Conservation (phyloP, 345 rosid genomes). For the Heritiera fomes region DNA sequence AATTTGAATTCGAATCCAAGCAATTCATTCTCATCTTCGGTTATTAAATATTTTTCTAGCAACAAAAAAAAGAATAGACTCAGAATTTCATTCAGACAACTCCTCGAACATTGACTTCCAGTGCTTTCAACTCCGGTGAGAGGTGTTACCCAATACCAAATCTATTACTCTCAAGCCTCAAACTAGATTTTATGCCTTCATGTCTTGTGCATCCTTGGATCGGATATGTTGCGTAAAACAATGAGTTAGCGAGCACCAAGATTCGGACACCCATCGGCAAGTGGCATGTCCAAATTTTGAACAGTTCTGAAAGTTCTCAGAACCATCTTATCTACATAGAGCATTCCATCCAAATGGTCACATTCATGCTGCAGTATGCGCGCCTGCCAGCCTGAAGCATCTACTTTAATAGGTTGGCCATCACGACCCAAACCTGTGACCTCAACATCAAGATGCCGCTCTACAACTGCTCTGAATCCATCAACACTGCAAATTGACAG, state of each 20-base stretch:
- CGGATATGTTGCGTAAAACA: neutral
- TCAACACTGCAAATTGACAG: constrained; percentile 48
- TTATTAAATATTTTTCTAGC: no score
- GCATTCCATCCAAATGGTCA: constrained; percentile 85
- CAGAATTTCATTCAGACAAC: neutral
- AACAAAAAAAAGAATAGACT: neutral
- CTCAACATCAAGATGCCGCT: constrained; percentile 77
- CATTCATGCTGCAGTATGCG: constrained; percentile 91
- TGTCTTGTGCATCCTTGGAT: neutral
- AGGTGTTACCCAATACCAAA: neutral
- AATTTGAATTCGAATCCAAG: no score
- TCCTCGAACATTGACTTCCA: neutral
- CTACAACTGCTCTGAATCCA: constrained; percentile 86
- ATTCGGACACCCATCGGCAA: constrained; percentile 78
- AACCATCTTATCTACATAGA: constrained; percentile 84
- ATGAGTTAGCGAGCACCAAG: constrained; percentile 48
- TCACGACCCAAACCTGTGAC: constrained; percentile 70
- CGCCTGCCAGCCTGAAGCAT: constrained; percentile 94
- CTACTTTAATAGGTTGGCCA: constrained; percentile 60
- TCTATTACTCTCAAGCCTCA: neutral
- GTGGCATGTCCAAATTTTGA: constrained; percentile 78
- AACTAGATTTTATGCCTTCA: neutral
- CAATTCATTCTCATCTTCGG: no score
- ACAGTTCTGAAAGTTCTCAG: constrained; percentile 75
- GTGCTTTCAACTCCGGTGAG: neutral